Evolutionary conservation across 148 eudicot genomes (phyloP), one percentile per base, ranked within the genome.

Genomic region (Rhododendron molle): DNA sequence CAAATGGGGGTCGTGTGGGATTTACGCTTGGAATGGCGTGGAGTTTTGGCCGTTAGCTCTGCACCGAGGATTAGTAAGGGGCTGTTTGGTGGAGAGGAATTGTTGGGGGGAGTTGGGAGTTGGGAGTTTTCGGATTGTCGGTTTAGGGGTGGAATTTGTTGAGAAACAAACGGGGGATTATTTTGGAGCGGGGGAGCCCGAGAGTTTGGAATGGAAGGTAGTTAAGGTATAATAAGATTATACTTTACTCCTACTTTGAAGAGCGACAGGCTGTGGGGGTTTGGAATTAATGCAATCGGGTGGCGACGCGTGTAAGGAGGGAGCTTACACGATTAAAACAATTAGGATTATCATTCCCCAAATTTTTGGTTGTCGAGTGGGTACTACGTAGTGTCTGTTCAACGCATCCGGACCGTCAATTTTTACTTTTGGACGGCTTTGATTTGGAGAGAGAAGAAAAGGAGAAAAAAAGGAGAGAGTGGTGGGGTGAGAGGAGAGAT

Each of bases 11-110:
- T 71, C 11, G 0, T 16, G 44, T 36, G 78, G n/a, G 47, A 36
- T 74, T 38, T 34, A 34, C 78, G 78, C 44, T 34, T 36, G 78
- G 78, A 74, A 74, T 36, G n/a, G 78, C 78, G 44, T 74, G 78
- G 78, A 74, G 78, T 38, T 34, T 54, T 36, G 38, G 78, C 78
- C 46, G 78, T 74, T 73, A 10, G 34, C 74, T 69, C 30, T 15
- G 76, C 38, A 18, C 38, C 38, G 76, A 15, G 38, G 73, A 26
- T 12, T 7, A 2, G 30, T n/a, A 20, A 60, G 71, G 76, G 34
- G 0, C 74, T 71, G 76, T 71, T 71, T 30, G 76, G 40, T 32
- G 34, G 32, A 26, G 28, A 0, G 32, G 32, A 26, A 26, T 67
- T 11, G 32, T 71, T 32, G 76, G 0, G 76, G 38, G 38, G 76